Conservation (phyloP, 2,329 filamentous ascomycete species). For the Emericellopsis cladophorae region DNA sequence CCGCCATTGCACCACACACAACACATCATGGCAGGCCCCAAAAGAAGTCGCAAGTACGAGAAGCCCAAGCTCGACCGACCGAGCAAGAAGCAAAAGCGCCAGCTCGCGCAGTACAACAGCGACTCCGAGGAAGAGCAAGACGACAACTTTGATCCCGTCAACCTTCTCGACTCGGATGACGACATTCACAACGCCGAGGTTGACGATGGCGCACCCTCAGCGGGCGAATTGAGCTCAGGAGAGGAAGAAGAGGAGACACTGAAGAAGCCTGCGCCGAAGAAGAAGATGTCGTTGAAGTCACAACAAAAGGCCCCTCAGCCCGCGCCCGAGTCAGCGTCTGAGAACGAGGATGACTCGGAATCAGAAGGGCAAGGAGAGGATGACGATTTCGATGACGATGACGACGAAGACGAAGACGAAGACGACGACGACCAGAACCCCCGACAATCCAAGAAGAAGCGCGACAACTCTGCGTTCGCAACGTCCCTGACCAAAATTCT, state of each 20-base stretch:
- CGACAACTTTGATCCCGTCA: conserved; percentile 33
- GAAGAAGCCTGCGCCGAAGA: conserved; percentile 8
- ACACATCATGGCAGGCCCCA: conserved; percentile 17
- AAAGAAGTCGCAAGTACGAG: conserved; percentile 19
- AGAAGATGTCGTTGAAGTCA: conserved; percentile 14
- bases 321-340: conserved; percentile 14
- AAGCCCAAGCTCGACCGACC: conserved; percentile 21
- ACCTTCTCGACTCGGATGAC: conserved; percentile 44
- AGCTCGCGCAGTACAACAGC: conserved; percentile 36
- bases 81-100: conserved; percentile 39
- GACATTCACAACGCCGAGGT: conserved; percentile 39
- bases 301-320: conserved; percentile 8
- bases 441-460: conserved; percentile 59
- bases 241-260: conserved; percentile 20
- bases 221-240: conserved; percentile 20
- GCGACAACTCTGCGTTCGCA: conserved; percentile 83
- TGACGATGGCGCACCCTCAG: conserved; percentile 32
- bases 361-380: conserved; percentile 22
- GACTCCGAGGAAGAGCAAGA: conserved; percentile 32
- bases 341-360: conserved; percentile 14
- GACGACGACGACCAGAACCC: conserved; percentile 10
- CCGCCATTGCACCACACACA: conserved; percentile 1
- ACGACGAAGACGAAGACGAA: conserved; percentile 18
- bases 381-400: conserved; percentile 18
- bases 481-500: conserved; percentile 91